Evolutionary conservation across 2,329 filamentous ascomycete genomes (phyloP), one percentile per base, ranked within the genome.

Genomic region (Lasiodiplodia citricola): DNA sequence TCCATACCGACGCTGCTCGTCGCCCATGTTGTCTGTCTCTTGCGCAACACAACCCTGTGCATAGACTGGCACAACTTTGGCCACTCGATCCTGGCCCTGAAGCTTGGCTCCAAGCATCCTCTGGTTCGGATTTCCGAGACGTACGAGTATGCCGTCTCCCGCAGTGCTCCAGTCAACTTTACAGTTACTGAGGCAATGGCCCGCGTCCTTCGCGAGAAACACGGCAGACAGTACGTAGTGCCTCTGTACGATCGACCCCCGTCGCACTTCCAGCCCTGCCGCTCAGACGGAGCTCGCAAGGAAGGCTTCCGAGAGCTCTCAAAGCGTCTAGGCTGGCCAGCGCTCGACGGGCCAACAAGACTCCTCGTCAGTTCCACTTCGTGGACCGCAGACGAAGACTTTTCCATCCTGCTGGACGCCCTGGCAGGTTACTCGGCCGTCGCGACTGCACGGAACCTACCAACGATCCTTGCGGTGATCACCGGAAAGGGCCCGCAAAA

Each of bases 11-110:
- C 94, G 0, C 87, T 99, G 25, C 87, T 91, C 64, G 84, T 97
- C 47, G 91, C 93, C 18, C 85, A 90, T 25, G 70, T 94, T 3
- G 85, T 93, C 58, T 92, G 92, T 74, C 87, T 90, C 73, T 79
- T 97, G 63, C 90, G 96, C 62, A 91, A 92, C 73, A 97, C 92
- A 50, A 88, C 88, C 68, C 86, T 99, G 4, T 86, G 98, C 70
- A 92, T 98, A 67, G 96, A 99, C 83, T 99, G 96, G 96, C 96
- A 99, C 83, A 99, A 99, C 81, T 98, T 97, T 80, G 96, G 95
- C 73, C 97, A 95, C 85, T 95, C 93, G 10, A 97, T 99, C 74
- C 88, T 99, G 3, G 92, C 87, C 2, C 80, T 91, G 60, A 90
- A 90, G 70, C 82, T 91, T 1, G 87, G 88, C 0, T 71, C 81